A percentile compares a stretch with the other conserved stretches of the same genome.
phyloP scores from a whole-genome alignment of 2,329 filamentous ascomycete genomes.

The Neocatenulostroma microsporum region DNA sequence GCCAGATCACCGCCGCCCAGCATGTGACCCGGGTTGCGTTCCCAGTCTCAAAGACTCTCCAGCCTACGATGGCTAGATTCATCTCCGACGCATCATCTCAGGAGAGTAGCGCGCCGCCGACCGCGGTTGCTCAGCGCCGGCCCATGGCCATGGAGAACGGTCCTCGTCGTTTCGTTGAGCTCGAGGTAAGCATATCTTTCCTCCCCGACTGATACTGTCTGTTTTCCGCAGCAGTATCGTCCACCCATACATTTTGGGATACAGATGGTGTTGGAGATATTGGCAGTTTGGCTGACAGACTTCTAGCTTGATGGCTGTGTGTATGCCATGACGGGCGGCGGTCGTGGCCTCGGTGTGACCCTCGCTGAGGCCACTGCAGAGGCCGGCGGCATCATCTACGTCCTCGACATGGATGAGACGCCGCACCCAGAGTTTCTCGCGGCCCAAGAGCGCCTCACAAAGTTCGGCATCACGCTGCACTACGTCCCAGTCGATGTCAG shows the following conservation, averaged over 20 bases:
- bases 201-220: not conserved
- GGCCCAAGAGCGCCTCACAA: slow-evolving; percentile 31
- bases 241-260: not conserved
- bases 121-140: slow-evolving; percentile 14
- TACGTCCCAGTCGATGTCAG: slow-evolving; percentile 44
- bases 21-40: too few species aligned
- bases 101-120: too few species aligned
- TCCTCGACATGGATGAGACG: slow-evolving; percentile 39
- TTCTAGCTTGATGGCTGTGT: slow-evolving; percentile 19
- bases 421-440: slow-evolving; percentile 38
- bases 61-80: too few species aligned
- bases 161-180: slow-evolving; percentile 16
- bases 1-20: too few species aligned
- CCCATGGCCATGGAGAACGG: slow-evolving; percentile 7
- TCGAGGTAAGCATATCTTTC: slow-evolving; percentile 14
- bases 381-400: slow-evolving; percentile 44
- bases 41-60: too few species aligned
- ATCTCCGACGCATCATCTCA: slow-evolving; percentile 2
- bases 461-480: slow-evolving; percentile 36
- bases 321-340: slow-evolving; percentile 20
- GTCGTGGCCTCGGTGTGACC: slow-evolving; percentile 22
- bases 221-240: not conserved
- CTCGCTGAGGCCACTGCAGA: slow-evolving; percentile 43
- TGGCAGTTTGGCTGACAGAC: too few species aligned
- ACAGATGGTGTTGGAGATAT: too few species aligned